Percentiles rank a stretch among this genome's conserved stretches.
Evolutionary conservation across 352 stramenopile species (phyloP).

Genomic region (Globisporangium viniferum): DNA sequence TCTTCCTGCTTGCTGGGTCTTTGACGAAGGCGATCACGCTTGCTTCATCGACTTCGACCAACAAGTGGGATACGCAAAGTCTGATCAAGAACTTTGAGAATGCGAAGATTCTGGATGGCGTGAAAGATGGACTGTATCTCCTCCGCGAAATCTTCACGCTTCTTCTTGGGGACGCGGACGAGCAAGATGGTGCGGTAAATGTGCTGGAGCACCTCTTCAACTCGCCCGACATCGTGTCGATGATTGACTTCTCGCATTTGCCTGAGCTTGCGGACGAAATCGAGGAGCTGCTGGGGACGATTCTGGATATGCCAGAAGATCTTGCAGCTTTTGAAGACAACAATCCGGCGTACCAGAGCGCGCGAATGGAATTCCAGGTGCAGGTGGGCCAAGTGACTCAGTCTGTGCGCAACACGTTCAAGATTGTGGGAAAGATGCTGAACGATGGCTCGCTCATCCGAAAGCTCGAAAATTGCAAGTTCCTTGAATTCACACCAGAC

Average conservation of each 20-base stretch:
- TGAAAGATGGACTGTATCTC: conserved; percentile 58
- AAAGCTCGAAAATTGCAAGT: conserved; percentile 56
- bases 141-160: conserved; percentile 65
- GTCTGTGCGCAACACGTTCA: conserved; percentile 37
- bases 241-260: conserved; percentile 64
- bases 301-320: conserved; percentile 82
- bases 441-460: conserved; percentile 41
- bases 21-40: conserved; percentile 61
- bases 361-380: conserved; percentile 63
- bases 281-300: conserved; percentile 67
- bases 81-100: conserved; percentile 63
- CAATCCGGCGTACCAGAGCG: conserved; percentile 31
- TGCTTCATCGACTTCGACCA: conserved; percentile 42
- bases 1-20: conserved; percentile 80
- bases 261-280: conserved; percentile 59
- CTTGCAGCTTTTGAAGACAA: conserved; percentile 45
- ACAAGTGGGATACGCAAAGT: conserved; percentile 45
- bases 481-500: conserved; percentile 53
- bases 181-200: conserved; percentile 34
- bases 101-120: conserved; percentile 54
- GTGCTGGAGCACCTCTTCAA: conserved; percentile 68
- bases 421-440: conserved; percentile 57
- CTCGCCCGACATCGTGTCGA: conserved; percentile 45
- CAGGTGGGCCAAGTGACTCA: conserved; percentile 67
- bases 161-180: conserved; percentile 56